Evolutionary conservation across 2,329 filamentous ascomycete species (phyloP).

Genomic region (Sporothrix dimorphospora): DNA sequence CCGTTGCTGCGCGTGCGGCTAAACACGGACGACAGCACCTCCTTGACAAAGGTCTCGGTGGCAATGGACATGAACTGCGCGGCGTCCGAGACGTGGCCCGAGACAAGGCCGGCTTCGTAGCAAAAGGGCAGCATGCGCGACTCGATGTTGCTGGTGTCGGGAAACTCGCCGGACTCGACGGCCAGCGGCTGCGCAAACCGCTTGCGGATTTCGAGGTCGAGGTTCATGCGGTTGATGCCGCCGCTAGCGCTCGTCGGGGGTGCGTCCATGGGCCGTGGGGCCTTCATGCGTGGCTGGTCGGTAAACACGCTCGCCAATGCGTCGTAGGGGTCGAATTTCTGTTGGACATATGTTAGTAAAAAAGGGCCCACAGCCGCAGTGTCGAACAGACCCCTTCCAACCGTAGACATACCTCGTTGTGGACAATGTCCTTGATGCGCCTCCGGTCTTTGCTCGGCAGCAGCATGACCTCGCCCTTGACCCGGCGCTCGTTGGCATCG

Average conservation of each 20-base stretch:
- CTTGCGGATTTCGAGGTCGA: constrained; percentile 69
- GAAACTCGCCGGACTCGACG: constrained; percentile 70
- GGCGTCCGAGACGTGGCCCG: constrained; percentile 62
- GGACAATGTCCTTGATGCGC: constrained; percentile 66
- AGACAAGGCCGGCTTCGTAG: constrained; percentile 65
- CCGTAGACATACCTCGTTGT: constrained; percentile 59
- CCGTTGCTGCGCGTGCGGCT: constrained; percentile 67
- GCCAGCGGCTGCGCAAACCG: constrained; percentile 66
- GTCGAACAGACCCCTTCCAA: no score
- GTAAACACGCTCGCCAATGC: constrained; percentile 56
- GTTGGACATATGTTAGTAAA: not conserved
- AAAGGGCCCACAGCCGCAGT: no score
- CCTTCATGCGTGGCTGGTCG: constrained; percentile 53
- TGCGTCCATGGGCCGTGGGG: constrained; percentile 56
- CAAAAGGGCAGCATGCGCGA: constrained; percentile 69
- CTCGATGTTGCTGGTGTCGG: constrained; percentile 65
- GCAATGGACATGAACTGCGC: constrained; percentile 67
- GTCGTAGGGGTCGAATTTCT: constrained; percentile 59
- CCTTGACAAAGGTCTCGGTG: constrained; percentile 69
- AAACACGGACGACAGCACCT: constrained; percentile 65
- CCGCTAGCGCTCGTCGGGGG: constrained; percentile 65
- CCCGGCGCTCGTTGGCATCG: constrained; percentile 65
- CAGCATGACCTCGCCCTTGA: constrained; percentile 73
- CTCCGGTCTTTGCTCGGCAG: constrained; percentile 67
- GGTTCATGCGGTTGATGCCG: constrained; percentile 77